Evolutionary conservation across 2,329 filamentous ascomycete species (phyloP).

Genomic region (Colletotrichum lini): DNA sequence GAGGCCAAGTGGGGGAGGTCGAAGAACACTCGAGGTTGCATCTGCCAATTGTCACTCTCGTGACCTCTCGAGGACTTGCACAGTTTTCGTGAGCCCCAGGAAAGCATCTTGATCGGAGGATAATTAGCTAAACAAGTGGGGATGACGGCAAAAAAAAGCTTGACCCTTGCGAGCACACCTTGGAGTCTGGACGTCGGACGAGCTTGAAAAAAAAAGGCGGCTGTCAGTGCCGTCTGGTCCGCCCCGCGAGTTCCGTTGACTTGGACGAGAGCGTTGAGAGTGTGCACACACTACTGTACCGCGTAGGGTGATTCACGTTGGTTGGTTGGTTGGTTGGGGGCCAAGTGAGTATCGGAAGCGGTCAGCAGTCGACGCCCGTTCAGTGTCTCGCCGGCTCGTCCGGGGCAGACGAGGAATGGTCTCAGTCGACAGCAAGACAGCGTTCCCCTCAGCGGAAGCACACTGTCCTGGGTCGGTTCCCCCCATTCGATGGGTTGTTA

Average conservation of each 20-base stretch:
- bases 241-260: conserved; percentile 9
- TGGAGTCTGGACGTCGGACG: not conserved
- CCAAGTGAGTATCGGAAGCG: conserved; percentile 28
- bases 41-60: conserved; percentile 20
- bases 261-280: not conserved
- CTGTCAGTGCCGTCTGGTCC: conserved; percentile 2
- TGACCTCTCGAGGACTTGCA: conserved; percentile 18
- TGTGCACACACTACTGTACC: not conserved
- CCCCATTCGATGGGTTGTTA: conserved; percentile 34
- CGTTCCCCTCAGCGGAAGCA: conserved; percentile 2
- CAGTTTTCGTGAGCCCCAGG: not conserved
- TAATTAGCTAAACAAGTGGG: conserved; percentile 40
- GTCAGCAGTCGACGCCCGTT: conserved; percentile 28
- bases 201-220: no score
- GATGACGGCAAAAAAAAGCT: conserved; percentile 37
- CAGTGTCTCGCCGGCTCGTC: conserved; percentile 29
- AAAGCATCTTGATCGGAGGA: conserved; percentile 35
- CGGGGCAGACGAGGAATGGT: conserved; percentile 14
- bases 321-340: not conserved
- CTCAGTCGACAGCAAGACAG: not conserved
- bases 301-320: conserved; percentile 9
- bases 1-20: conserved; percentile 28
- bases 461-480: conserved; percentile 15
- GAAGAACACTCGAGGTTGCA: conserved; percentile 14
- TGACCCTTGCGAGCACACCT: conserved; percentile 29